Conservation (phyloP, 169 alveolate genomes). For the Cryptosporidium viatorum region DNA sequence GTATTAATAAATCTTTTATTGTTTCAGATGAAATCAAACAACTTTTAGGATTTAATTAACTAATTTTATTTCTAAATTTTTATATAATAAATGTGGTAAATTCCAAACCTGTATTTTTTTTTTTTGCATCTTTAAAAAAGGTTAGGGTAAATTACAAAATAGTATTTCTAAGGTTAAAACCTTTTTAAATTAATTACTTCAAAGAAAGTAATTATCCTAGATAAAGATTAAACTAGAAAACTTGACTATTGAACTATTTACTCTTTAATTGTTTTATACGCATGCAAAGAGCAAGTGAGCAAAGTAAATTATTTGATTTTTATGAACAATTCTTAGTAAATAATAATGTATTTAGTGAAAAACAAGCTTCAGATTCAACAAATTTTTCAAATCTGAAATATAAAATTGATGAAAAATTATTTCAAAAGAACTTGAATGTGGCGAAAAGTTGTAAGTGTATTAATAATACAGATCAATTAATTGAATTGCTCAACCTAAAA, state of each 20-base stretch:
- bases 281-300: background rate
- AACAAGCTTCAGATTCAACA: background rate
- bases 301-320: background rate
- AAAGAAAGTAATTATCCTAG: background rate
- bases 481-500: constrained; percentile 26
- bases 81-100: constrained; percentile 35
- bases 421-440: background rate
- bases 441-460: constrained; percentile 2
- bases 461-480: constrained; percentile 11
- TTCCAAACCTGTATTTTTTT: constrained; percentile 39
- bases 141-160: constrained; percentile 40
- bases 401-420: background rate
- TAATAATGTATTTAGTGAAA: background rate
- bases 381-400: background rate
- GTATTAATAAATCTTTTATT: background rate
- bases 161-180: background rate
- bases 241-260: background rate
- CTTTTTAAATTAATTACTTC: background rate
- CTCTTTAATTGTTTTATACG: background rate
- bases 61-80: background rate
- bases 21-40: constrained; percentile 12
- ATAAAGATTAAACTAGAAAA: background rate
- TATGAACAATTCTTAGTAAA: background rate
- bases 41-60: constrained; percentile 20
- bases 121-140: constrained; percentile 3